Percentiles rank a stretch among this genome's conserved stretches.
Conservation (phyloP, 169 alveolate genomes). For the Neospora caninum region DNA sequence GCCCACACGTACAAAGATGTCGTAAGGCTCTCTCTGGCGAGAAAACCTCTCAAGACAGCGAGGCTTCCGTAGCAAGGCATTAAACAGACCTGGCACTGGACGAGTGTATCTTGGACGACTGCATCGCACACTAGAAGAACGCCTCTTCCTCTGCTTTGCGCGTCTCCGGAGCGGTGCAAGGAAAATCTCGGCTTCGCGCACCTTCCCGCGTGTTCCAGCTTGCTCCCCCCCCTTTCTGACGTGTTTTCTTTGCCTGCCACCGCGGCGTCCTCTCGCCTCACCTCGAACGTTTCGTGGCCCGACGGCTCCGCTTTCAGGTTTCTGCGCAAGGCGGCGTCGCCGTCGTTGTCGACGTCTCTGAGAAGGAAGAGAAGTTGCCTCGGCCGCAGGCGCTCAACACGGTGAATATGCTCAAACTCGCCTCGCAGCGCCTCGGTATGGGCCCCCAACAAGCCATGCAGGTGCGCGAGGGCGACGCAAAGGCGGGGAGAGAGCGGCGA, state of each 20-base stretch:
- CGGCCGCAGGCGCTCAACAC: conserved; percentile 92
- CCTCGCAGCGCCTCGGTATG: conserved; percentile 88
- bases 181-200: background rate
- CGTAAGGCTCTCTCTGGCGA: background rate
- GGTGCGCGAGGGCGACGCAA: conserved; percentile 13
- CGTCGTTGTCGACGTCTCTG: conserved; percentile 30
- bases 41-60: background rate
- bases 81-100: too few species aligned
- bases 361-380: conserved; percentile 47
- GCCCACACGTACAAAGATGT: conserved; percentile 49
- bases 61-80: background rate
- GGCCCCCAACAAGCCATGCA: conserved; percentile 94
- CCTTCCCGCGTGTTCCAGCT: background rate
- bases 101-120: too few species aligned
- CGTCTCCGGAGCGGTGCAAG: too few species aligned
- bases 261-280: background rate
- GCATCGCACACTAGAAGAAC: too few species aligned
- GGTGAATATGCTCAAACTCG: conserved; percentile 86
- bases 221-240: background rate
- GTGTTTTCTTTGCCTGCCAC: background rate
- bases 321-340: conserved; percentile 33
- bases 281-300: background rate
- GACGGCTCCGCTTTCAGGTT: background rate
- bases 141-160: too few species aligned
- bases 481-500: too few species aligned